Base-by-base conservation (phyloP, 2,329 filamentous ascomycete species). In the Stemphylium beticola region DNA sequence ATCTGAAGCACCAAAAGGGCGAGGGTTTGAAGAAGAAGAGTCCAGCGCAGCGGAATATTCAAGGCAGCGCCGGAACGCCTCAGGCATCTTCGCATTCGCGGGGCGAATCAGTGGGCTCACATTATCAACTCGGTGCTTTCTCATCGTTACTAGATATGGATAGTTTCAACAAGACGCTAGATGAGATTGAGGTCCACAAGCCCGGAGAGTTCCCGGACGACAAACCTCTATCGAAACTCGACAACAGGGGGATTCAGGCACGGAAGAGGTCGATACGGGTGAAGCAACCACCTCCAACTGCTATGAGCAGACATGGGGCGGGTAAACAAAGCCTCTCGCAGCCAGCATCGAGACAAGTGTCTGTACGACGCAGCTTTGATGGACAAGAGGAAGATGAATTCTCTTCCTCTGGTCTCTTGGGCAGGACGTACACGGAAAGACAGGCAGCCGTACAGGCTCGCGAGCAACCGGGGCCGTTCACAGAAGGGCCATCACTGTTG, bases 1-100 rank as follows among this genome's bases (percentile, higher is more conserved):
- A 96, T 68, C 78, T 97, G 7, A 89, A 91, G 38, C 87, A 91
- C 64, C 86, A 87, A 57, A 83, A 88, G 69, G 85, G 87, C 15
- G 82, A 83, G 49, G 80, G 79, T n/a, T 70, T 79, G 56, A 77
- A 76, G 62, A 67, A 73, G 17, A 76, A 72, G 52, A 66, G 66
- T 15, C 66, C 61, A 17, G 71, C 73, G 43, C 68, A 65, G 42
- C 59, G 56, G 12, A 63, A 61, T 14, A 40, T 62, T 3, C 43
- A 61, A 17, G 67, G 66, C 3, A 58, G 47, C 14, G 53, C 57
- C 15, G 65, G 61, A 14, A 48, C 58, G 14, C 56, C 55, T 17
- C 55, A 58, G 20, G 50, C 48, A 10, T 47, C 67, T 4, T 60
- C 65, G n/a, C 72, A 74, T 50, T 56, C 58, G 6, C 65, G 72